A percentile compares a stretch with the other conserved stretches of the same genome.
These are phyloP conservation scores for Pichia cephalocereana DNA, from an alignment of 805 yeast genomes.

Conservation along the genomic window DNA sequence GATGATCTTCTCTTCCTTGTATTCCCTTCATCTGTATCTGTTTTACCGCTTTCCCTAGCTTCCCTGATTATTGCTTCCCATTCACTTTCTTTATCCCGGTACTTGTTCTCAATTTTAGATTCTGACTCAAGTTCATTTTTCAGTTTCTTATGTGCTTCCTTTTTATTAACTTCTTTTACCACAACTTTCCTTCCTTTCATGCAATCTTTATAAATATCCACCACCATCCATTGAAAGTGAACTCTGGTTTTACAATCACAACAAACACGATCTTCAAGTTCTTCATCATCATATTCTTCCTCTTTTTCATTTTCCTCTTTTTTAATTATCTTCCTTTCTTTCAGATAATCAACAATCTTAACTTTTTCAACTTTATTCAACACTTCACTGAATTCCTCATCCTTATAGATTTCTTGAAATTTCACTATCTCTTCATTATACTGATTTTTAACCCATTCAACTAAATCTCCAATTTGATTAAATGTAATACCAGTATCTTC, in stretches of 20 bases:
- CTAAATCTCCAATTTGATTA: background rate
- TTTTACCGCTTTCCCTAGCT: background rate
- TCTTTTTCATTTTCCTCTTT: slow-evolving; percentile 9
- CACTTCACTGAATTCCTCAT: slow-evolving; percentile 6
- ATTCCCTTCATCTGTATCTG: background rate
- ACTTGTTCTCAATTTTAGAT: background rate
- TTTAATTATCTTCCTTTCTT: slow-evolving; percentile 1
- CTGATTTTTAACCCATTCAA: slow-evolving; percentile 1
- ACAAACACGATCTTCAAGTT: slow-evolving; percentile 37
- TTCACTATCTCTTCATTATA: slow-evolving; percentile 1
- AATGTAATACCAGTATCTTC: slow-evolving; percentile 4
- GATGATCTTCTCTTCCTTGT: background rate
- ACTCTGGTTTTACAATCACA: slow-evolving; percentile 40
- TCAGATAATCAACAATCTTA: background rate
- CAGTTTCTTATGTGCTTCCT: background rate
- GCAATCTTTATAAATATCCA: slow-evolving; percentile 19
- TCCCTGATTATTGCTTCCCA: background rate
- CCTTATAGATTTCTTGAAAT: slow-evolving; percentile 1
- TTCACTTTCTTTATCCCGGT: slow-evolving; percentile 4
- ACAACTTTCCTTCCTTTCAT: slow-evolving; percentile 9
- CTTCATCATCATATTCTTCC: slow-evolving; percentile 9
- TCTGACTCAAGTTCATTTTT: background rate
- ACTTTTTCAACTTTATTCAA: background rate
- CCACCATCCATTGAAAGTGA: slow-evolving; percentile 38
- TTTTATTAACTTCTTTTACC: background rate